Conservation (phyloP, 768 basidiomycete species). For the Xanthoconium purpureum region DNA sequence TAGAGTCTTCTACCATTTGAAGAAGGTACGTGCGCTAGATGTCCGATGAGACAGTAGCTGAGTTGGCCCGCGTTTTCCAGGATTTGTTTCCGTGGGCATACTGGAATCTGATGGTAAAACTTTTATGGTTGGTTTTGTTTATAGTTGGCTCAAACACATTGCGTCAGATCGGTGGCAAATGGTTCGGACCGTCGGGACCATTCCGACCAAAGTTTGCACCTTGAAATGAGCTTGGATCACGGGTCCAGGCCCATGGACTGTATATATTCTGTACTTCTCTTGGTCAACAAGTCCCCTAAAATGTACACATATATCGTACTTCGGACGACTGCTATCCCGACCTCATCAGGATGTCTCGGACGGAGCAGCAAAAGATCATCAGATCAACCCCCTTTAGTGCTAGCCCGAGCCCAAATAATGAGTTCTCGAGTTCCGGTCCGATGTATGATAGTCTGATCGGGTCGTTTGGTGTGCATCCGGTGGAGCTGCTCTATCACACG, state of each 20-base stretch:
- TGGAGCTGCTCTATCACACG: neutral
- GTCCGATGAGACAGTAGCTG: neutral
- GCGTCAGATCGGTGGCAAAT: conserved; percentile 37
- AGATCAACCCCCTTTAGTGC: conserved; percentile 1
- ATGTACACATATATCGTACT: conserved; percentile 10
- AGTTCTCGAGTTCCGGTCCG: conserved; percentile 1
- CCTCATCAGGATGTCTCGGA: conserved; percentile 11
- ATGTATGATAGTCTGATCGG: neutral
- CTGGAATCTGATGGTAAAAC: conserved; percentile 67
- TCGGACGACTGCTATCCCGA: neutral
- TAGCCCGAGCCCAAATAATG: too few relatives aligned
- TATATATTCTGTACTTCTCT: neutral
- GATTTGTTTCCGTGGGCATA: conserved; percentile 51
- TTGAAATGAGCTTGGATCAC: conserved; percentile 3
- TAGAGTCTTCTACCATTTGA: conserved; percentile 83
- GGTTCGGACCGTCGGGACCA: conserved; percentile 47
- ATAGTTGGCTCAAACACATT: conserved; percentile 3
- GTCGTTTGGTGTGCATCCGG: neutral
- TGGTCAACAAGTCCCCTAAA: neutral
- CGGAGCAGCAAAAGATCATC: conserved; percentile 5
- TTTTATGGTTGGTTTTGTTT: neutral
- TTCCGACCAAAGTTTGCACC: conserved; percentile 37
- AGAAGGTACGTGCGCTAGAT: conserved; percentile 50
- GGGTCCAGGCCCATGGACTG: neutral
- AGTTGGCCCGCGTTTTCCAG: conserved; percentile 9